Percentiles rank a stretch among this genome's conserved stretches.
These are phyloP conservation scores for Leptodontidium sp. DNA, from an alignment of 2,329 filamentous ascomycete genomes.

Conservation along the genomic window DNA sequence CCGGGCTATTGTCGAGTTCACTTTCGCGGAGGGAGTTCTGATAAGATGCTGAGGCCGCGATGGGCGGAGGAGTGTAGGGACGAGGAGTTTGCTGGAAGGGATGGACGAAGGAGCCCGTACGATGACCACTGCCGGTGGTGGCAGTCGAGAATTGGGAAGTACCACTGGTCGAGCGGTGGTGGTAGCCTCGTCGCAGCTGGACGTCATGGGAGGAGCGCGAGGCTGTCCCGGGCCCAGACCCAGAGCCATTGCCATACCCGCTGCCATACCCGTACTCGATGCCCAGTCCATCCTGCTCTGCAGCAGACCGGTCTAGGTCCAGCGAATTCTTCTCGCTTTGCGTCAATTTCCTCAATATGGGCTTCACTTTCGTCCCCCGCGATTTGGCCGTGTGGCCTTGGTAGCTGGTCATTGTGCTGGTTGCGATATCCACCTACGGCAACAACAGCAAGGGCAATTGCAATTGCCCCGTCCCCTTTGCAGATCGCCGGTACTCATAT, in stretches of 20 bases:
- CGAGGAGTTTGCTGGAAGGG: conserved; percentile 71
- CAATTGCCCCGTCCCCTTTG: conserved; percentile 4
- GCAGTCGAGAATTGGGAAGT: conserved; percentile 62
- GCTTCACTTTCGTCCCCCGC: conserved; percentile 53
- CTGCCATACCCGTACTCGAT: conserved; percentile 45
- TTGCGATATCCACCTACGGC: neutral
- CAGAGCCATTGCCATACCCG: conserved; percentile 23
- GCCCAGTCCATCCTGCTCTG: conserved; percentile 58
- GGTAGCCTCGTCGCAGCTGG: conserved; percentile 46
- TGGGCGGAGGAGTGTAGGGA: conserved; percentile 60
- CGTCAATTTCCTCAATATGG: conserved; percentile 65
- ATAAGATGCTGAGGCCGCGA: conserved; percentile 56
- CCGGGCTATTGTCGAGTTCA: conserved; percentile 55
- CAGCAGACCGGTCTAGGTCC: conserved; percentile 67
- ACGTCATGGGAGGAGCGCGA: conserved; percentile 44
- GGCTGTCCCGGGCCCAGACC: neutral
- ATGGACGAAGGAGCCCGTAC: conserved; percentile 61
- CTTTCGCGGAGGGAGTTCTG: conserved; percentile 61
- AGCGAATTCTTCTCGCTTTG: conserved; percentile 68
- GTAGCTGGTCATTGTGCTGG: conserved; percentile 40
- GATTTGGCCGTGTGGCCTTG: conserved; percentile 39
- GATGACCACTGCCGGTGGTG: conserved; percentile 59
- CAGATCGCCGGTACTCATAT: conserved; percentile 36
- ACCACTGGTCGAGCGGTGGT: conserved; percentile 66
- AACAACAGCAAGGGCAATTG: conserved; percentile 1